Percentiles rank a stretch among this genome's conserved stretches.
phyloP scores from a whole-genome alignment of 1,284 basidiomycete species.

The Ganoderma boninense region DNA sequence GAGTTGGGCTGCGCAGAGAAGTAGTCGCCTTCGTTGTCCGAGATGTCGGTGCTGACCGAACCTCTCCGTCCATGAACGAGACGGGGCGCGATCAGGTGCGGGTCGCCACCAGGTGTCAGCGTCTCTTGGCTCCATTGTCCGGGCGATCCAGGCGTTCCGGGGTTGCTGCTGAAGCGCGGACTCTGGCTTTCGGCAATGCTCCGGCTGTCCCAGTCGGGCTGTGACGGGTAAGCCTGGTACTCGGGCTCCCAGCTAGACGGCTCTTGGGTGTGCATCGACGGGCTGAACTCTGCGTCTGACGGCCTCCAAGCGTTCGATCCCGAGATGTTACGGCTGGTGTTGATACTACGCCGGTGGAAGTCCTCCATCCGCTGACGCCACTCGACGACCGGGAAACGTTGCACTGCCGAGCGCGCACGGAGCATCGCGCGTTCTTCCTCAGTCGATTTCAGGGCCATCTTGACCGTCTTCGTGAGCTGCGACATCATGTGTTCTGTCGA shows the following conservation, averaged over 20 bases:
- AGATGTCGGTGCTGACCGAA: constrained; percentile 57
- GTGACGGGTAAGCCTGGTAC: constrained; percentile 55
- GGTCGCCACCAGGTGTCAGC: constrained; percentile 52
- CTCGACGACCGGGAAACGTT: constrained; percentile 95
- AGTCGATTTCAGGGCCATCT: constrained; percentile 89
- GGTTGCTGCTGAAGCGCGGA: constrained; percentile 40
- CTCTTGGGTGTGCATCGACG: constrained; percentile 52
- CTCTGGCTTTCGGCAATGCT: constrained; percentile 49
- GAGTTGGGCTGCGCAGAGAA: constrained; percentile 50
- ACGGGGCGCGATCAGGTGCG: constrained; percentile 45
- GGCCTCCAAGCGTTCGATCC: constrained; percentile 80
- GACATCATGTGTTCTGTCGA: constrained; percentile 94
- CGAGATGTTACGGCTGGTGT: constrained; percentile 71
- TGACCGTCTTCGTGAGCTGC: constrained; percentile 93
- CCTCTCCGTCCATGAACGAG: constrained; percentile 49
- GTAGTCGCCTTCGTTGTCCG: constrained; percentile 69
- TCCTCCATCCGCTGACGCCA: constrained; percentile 96
- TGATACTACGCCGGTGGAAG: constrained; percentile 89
- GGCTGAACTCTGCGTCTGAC: constrained; percentile 65
- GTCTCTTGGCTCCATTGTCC: constrained; percentile 68
- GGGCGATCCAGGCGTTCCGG: constrained; percentile 63
- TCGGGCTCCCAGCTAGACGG: constrained; percentile 66
- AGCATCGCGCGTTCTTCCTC: constrained; percentile 91
- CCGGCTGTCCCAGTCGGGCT: constrained; percentile 63
- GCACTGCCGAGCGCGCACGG: constrained; percentile 90